Base-by-base conservation (phyloP, 495 filamentous ascomycete genomes). In the Letharia lupina region DNA sequence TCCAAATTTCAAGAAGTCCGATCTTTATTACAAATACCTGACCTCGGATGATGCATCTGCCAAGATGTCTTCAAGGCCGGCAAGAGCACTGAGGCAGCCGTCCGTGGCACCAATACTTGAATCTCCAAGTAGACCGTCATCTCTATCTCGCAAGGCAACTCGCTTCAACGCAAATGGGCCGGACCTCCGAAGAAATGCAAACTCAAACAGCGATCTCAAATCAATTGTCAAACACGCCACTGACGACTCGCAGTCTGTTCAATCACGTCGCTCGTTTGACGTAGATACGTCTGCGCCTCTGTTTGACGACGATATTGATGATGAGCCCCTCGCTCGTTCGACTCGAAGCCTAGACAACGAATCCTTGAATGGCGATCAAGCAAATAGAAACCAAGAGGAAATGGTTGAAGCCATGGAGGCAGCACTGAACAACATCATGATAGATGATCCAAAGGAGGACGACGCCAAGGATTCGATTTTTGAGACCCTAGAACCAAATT, bases 381-480 rank as follows among this genome's bases (percentile, higher is more conserved):
- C 71, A 35, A 76, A 77, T 58, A 72, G 74, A 42, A 77, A 73
- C 37, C 77, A 85, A 67, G 80, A 75, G 28, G 72, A 80, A 69
- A 79, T 96, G 42, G 91, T 99, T 23, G 86, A 96, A 76, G 94
- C 91, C 0, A 92, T 99, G 89, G 91, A 97, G 75, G 87, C 86
- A 61, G 94, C 94, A 58, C 79, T 99, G n/a, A 96, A 89, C 70
- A 89, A 92, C 68, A 99, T 99, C 62, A 90, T 99, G 74, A 91
- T 91, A 65, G 86, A 91, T 64, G 82, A 89, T 59, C 81, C 83
- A 2, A 83, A 83, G 62, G 77, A 81, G 1, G 88, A 91, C 64
- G 87, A 89, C 59, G 70, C 86, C 42, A 82, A 81, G 65, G 80
- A 78, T 39, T 83, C 79, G 28, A 73, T 88, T 12, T 82, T 84